Conservation (phyloP, 768 basidiomycete genomes). For the Leccinum rimulosum region DNA sequence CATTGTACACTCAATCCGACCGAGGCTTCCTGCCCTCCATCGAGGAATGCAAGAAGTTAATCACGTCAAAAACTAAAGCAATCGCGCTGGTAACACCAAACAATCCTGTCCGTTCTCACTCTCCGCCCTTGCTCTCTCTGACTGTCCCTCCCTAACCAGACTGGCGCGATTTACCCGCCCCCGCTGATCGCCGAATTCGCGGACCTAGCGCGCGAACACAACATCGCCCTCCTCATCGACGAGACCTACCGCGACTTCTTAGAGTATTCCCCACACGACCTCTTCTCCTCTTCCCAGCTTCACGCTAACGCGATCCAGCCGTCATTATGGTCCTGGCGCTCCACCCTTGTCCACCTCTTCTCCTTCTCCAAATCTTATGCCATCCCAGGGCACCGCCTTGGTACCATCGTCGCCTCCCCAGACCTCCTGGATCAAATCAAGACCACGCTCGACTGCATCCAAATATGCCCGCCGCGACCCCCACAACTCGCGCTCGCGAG, state of each 20-base stretch:
- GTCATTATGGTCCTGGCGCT: slow-evolving; percentile 49
- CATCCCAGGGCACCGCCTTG: slow-evolving; percentile 81
- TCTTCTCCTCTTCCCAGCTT: slow-evolving; percentile 40
- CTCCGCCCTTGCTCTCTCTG: too few species aligned
- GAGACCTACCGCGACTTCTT: slow-evolving; percentile 88
- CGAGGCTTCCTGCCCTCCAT: slow-evolving; percentile 62
- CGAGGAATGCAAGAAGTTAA: slow-evolving; percentile 45
- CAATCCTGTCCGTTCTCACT: slow-evolving; percentile 52
- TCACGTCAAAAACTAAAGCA: slow-evolving; percentile 59
- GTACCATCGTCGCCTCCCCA: slow-evolving; percentile 63
- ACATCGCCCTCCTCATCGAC: slow-evolving; percentile 74
- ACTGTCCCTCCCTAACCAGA: slow-evolving; percentile 34
- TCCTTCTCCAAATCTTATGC: slow-evolving; percentile 82
- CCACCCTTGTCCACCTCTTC: slow-evolving; percentile 63
- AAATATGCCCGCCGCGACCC: slow-evolving; percentile 75
- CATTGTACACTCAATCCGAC: slow-evolving; percentile 48
- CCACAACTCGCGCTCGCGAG: slow-evolving; percentile 65
- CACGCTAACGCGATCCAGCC: background rate
- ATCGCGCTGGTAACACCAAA: slow-evolving; percentile 78
- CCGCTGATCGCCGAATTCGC: slow-evolving; percentile 57
- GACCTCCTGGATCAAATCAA: slow-evolving; percentile 45
- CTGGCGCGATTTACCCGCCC: slow-evolving; percentile 67
- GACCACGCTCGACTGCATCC: slow-evolving; percentile 74
- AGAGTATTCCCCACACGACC: slow-evolving; percentile 49
- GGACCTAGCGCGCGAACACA: slow-evolving; percentile 48